phyloP scores from a whole-genome alignment of 2,329 filamentous ascomycete genomes.

The Teratosphaeria nubilosa region DNA sequence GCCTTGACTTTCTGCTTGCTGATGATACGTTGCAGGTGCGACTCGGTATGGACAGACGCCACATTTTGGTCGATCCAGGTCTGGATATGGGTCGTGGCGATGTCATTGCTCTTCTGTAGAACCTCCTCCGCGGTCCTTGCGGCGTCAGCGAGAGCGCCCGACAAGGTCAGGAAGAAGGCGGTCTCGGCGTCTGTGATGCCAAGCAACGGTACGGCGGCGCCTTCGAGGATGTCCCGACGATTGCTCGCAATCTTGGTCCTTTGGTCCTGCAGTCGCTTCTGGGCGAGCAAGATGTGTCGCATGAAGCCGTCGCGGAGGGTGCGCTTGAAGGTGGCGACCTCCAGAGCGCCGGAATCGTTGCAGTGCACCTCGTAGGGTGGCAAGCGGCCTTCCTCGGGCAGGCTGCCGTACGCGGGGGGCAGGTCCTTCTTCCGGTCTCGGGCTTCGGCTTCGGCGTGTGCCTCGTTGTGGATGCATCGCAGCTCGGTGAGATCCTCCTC shows the following conservation, averaged over 20 bases:
- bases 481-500: slow-evolving; percentile 15
- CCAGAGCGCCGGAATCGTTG: slow-evolving; percentile 7
- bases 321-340: slow-evolving; percentile 10
- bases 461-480: slow-evolving; percentile 12
- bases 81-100: background rate
- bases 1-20: background rate
- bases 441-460: background rate
- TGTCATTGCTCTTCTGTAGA: slow-evolving; percentile 1
- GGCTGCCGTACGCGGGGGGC: slow-evolving; percentile 19
- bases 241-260: background rate
- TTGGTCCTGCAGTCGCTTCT: background rate
- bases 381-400: slow-evolving; percentile 11
- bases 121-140: background rate
- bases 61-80: background rate
- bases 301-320: slow-evolving; percentile 7
- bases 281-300: background rate
- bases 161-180: background rate
- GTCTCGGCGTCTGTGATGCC: background rate
- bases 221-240: background rate
- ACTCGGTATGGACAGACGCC: background rate
- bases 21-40: background rate
- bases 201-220: background rate
- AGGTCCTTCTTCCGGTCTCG: slow-evolving; percentile 5
- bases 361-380: slow-evolving; percentile 1
- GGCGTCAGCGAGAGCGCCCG: background rate